Percentiles rank a stretch among this genome's conserved stretches.
These are phyloP conservation scores for Eruca vesicaria DNA, from an alignment of 441 rosid genomes.

Conservation along the genomic window DNA sequence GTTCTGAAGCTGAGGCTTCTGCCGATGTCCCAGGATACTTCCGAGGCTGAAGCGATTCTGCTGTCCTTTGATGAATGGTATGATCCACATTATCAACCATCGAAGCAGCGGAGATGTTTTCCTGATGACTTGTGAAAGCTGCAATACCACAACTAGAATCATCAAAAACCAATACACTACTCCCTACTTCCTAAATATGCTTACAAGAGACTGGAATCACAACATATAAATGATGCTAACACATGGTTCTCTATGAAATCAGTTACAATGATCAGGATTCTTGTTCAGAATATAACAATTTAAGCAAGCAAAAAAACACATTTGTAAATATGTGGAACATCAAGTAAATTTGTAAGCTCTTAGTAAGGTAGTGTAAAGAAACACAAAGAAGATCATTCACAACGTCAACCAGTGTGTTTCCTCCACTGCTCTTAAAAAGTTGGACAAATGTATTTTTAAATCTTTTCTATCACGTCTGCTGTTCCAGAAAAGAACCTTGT, in stretches of 20 bases:
- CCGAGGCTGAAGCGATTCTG: not conserved
- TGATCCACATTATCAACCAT: not conserved
- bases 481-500: not conserved
- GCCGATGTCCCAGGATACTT: conserved; percentile 11
- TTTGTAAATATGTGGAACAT: not conserved
- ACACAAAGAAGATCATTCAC: not conserved
- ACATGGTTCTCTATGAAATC: not conserved
- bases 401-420: not conserved
- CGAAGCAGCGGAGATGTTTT: not conserved
- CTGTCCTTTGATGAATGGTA: conserved; percentile 12
- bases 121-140: conserved; percentile 27
- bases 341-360: not conserved
- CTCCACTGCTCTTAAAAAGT: not conserved
- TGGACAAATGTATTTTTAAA: not conserved
- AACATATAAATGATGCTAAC: not conserved
- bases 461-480: not conserved
- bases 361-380: not conserved
- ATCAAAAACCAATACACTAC: not conserved
- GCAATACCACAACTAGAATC: conserved; percentile 21
- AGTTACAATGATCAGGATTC: not conserved
- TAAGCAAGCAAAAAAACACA: not conserved
- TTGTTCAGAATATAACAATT: not conserved
- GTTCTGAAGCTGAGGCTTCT: conserved; percentile 28
- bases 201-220: not conserved
- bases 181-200: not conserved